Evolutionary conservation across 2,329 filamentous ascomycete genomes (phyloP), one percentile per base, ranked within the genome.

Genomic region (Trichoderma harzianum): DNA sequence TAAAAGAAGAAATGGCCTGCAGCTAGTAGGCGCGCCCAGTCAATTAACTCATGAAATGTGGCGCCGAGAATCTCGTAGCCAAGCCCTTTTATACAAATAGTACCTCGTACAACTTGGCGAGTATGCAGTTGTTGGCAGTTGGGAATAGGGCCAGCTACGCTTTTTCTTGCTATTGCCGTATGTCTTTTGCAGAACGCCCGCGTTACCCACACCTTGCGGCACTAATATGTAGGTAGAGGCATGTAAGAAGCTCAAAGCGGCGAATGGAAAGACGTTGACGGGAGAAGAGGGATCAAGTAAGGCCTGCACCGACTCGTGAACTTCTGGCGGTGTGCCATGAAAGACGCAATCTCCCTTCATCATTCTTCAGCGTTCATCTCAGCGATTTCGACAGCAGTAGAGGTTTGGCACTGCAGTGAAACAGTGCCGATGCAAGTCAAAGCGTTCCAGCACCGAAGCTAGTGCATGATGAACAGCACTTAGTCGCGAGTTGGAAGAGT

Each of bases 191-290:
- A 57, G 21, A 21, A 66, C 30, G 47, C 47, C 63, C 26, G 34
- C 34, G 39, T 34, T 60, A 51, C 21, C 66, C 66, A 69, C 66
- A 69, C 30, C 26, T 28, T 32, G 39, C n/a, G 18, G 55, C n/a
- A 58, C 21, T 32, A 43, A 26, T 36, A 47, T 64, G 36, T 47
- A 47, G 30, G 63, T 18, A 28, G 57, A 69, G 57, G 39, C 57
- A 69, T 69, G 66, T 62, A 34, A 51, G 66, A 69, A 26, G 39
- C 57, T 57, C 55, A 53, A 69, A 69, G 39, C 43, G 39, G 66
- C 66, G 55, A 69, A 43, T 61, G 10, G 57, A 61, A 47, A 51
- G 66, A 26, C 16, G 21, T 62, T 43, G 36, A 61, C 57, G 26
- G 28, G n/a, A 30, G 39, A 24, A 32, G 26, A 68, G 51, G 51